Percentiles rank a stretch among this genome's conserved stretches.
phyloP scores from a whole-genome alignment of 2,329 filamentous ascomycete genomes.

The Setomelanomma holmii region DNA sequence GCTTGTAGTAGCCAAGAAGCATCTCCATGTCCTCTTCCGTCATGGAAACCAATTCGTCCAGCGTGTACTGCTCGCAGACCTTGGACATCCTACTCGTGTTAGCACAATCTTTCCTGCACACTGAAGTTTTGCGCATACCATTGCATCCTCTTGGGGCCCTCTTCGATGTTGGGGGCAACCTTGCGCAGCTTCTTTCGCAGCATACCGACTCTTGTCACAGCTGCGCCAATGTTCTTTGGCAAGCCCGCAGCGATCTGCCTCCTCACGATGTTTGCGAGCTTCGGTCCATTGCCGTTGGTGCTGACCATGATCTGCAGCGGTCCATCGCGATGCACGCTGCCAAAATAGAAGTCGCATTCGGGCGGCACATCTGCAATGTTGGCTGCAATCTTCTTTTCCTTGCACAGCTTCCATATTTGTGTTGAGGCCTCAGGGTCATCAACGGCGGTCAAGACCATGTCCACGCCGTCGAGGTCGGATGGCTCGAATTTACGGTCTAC shows the following conservation, averaged over 20 bases:
- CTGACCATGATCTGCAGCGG: constrained; percentile 98
- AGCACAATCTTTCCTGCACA: constrained; percentile 24
- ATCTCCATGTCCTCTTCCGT: constrained; percentile 81
- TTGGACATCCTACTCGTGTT: constrained; percentile 76
- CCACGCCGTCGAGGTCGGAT: constrained; percentile 78
- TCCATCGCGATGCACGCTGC: constrained; percentile 91
- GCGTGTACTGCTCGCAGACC: constrained; percentile 85
- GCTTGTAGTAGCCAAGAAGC: constrained; percentile 76
- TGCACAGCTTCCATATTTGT: constrained; percentile 91
- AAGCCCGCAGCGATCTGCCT: constrained; percentile 79
- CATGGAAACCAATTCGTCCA: constrained; percentile 85
- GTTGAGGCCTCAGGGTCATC: constrained; percentile 93
- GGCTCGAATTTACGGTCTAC: constrained; percentile 85
- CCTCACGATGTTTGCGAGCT: constrained; percentile 85
- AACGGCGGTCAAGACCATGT: constrained; percentile 92
- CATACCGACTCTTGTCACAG: constrained; percentile 83
- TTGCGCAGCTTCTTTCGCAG: constrained; percentile 80
- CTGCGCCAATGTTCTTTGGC: constrained; percentile 80
- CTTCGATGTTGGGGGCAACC: constrained; percentile 73
- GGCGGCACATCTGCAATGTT: constrained; percentile 97
- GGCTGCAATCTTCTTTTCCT: constrained; percentile 80
- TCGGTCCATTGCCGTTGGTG: constrained; percentile 95
- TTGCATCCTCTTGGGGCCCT: constrained; percentile 87
- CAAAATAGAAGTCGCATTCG: constrained; percentile 99
- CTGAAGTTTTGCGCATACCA: constrained; percentile 63